These are phyloP conservation scores for Psilocybe azurescens DNA, from an alignment of 768 basidiomycete species.

Conservation along the genomic window DNA sequence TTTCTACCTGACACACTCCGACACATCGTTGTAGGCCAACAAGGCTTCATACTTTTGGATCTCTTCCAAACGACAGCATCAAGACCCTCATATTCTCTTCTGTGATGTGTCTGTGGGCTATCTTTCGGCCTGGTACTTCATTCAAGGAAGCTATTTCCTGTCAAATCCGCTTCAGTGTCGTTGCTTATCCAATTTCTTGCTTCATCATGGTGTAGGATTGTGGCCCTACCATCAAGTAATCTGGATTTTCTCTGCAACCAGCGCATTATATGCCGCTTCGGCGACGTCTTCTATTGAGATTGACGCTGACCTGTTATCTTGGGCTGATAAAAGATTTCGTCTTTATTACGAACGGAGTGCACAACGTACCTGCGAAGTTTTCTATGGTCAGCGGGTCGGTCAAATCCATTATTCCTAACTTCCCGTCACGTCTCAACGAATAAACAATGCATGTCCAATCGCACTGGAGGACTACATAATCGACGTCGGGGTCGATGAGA, in stretches of 20 bases:
- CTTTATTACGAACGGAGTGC: neutral
- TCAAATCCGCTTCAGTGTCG: neutral
- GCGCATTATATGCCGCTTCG: neutral
- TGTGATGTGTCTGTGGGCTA: slow-evolving; percentile 24
- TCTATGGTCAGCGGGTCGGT: neutral
- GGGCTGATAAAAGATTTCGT: neutral
- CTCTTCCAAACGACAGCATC: slow-evolving; percentile 13
- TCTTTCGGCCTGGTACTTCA: slow-evolving; percentile 27
- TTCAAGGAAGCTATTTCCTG: slow-evolving; percentile 27
- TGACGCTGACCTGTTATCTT: neutral
- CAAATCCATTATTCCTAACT: too few relatives aligned
- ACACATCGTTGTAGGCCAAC: slow-evolving; percentile 14
- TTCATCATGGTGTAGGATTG: neutral
- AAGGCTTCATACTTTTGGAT: slow-evolving; percentile 15
- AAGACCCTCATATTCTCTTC: slow-evolving; percentile 13
- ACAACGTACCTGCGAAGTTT: neutral
- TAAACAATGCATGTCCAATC: neutral
- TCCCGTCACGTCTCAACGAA: too few relatives aligned
- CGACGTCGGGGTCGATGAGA: neutral
- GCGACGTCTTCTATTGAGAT: neutral
- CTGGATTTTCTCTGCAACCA: neutral
- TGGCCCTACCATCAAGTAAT: neutral
- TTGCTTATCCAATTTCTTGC: neutral
- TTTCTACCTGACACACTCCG: slow-evolving; percentile 17
- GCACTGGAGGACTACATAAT: neutral